phyloP scores from a whole-genome alignment of 495 filamentous ascomycete genomes.

The Talaromyces wortmannii region DNA sequence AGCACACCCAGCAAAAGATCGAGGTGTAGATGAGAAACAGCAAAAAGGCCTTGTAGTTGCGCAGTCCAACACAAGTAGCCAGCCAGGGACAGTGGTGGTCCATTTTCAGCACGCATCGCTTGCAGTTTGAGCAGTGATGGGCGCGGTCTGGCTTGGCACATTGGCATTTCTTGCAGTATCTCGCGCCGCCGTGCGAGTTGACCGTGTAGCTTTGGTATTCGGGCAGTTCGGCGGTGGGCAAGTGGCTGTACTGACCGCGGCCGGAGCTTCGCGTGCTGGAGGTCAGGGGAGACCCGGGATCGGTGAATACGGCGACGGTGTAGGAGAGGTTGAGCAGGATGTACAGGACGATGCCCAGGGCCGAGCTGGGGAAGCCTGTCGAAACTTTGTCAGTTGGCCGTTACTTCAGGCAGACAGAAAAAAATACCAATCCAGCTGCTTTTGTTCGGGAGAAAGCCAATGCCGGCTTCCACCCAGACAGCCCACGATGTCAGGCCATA shows the following conservation, averaged over 20 bases:
- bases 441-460: conserved; percentile 54
- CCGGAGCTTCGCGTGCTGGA: conserved; percentile 20
- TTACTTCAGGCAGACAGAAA: too few relatives aligned
- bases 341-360: conserved; percentile 67
- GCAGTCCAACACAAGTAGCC: conserved; percentile 87
- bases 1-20: conserved; percentile 78
- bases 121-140: conserved; percentile 93
- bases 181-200: conserved; percentile 74
- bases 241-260: conserved; percentile 48
- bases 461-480: conserved; percentile 73
- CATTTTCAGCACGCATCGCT: conserved; percentile 95
- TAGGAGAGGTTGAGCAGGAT: conserved; percentile 79
- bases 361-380: conserved; percentile 35
- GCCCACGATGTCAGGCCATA: conserved; percentile 89
- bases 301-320: conserved; percentile 84
- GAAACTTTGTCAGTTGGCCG: too few relatives aligned
- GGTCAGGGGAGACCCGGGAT: conserved; percentile 62
- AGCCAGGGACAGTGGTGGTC: conserved; percentile 99
- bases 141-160: conserved; percentile 89
- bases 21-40: conserved; percentile 90
- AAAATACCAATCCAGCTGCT: conserved; percentile 68
- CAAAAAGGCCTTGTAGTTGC: conserved; percentile 93
- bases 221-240: conserved; percentile 57
- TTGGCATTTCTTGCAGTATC: conserved; percentile 97
- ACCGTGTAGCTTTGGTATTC: conserved; percentile 72